Evolutionary conservation across 495 filamentous ascomycete species (phyloP), one percentile per base, ranked within the genome.

Genomic region (Penicillium cataractarum): DNA sequence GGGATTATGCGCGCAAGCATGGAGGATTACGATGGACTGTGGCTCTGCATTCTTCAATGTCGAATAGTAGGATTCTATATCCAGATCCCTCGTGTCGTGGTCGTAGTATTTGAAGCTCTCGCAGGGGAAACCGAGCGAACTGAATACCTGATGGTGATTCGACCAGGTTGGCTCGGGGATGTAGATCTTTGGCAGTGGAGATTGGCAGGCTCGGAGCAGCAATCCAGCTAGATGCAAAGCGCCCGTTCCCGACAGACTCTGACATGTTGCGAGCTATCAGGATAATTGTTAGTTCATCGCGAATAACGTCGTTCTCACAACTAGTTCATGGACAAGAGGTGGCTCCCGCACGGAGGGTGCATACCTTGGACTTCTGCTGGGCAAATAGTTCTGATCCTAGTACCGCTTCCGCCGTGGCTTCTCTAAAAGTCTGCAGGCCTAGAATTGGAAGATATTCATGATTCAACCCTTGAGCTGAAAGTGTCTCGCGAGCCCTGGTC

Each of bases 231-330:
- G 75, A 65, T 96, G 92, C 12, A 94, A 83, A 26, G 92, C 89
- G 48, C 92, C 92, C 21, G 92, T 96, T 59, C 92, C 92, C 48
- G 92, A 95, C 74, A 96, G 88, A 64, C 90, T 90, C 74, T 92
- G 90, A 12, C 71, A 76, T 2, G 69, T 71, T 22, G 75, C 70
- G 9, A 77, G 33, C 52, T 64, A 17, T n/a, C n/a, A n/a, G n/a
- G n/a, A n/a, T n/a, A n/a, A n/a, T n/a, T n/a, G n/a, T n/a, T n/a
- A n/a, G n/a, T n/a, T n/a, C n/a, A n/a, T n/a, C n/a, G n/a, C n/a
- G n/a, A n/a, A n/a, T n/a, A n/a, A n/a, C n/a, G n/a, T n/a, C n/a
- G n/a, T n/a, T n/a, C n/a, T n/a, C n/a, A n/a, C n/a, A n/a, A n/a
- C n/a, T n/a, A n/a, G n/a, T n/a, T n/a, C n/a, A n/a, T n/a, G n/a